Base-by-base conservation (phyloP, 306 rosid genomes). In the Hippophae tibetana region DNA sequence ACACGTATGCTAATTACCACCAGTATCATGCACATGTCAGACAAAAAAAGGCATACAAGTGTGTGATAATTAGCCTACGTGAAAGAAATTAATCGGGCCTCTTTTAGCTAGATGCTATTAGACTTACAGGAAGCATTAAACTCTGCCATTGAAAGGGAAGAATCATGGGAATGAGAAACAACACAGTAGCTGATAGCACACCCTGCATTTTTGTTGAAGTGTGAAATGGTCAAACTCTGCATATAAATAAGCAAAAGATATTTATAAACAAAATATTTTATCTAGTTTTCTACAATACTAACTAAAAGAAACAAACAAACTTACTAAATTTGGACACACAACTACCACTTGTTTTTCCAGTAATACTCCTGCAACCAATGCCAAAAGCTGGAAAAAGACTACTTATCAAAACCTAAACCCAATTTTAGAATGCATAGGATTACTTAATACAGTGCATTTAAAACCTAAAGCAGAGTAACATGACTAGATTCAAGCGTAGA, bases 81-180 rank as follows among this genome's bases (percentile, higher is more conserved):
- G 8, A 18, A 13, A 12, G n/a, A 11, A 49, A 12, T 23, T 9
- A 49, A 49, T 49, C 6, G 14, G 53, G 12, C 2, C 53, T 12
- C 23, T 12, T 49, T 48, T 49, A 49, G 7, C 6, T 49, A 23
- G 63, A 57, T 60, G 46, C 54, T 64, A 52, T 56, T 6, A 50
- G 69, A 81, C 98, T 83, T 74, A 92, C 96, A 47, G 96, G 98
- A 67, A 92, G 98, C 69, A 92, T 73, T 62, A 85, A 82, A 74
- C 98, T 83, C 77, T 92, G 98, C 98, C 96, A 92, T 56, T 92
- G 95, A 74, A 87, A 92, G 48, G 98, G 98, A 68, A 90, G 83
- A 79, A 92, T 87, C 86, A 87, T 68, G 62, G 98, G 89, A 74
- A 92, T 60, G 64, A 92, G 63, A 63, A 87, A 85, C 49, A 85